Base-by-base conservation (phyloP, 1,139 yeast species). In the Taphrina deformans region DNA sequence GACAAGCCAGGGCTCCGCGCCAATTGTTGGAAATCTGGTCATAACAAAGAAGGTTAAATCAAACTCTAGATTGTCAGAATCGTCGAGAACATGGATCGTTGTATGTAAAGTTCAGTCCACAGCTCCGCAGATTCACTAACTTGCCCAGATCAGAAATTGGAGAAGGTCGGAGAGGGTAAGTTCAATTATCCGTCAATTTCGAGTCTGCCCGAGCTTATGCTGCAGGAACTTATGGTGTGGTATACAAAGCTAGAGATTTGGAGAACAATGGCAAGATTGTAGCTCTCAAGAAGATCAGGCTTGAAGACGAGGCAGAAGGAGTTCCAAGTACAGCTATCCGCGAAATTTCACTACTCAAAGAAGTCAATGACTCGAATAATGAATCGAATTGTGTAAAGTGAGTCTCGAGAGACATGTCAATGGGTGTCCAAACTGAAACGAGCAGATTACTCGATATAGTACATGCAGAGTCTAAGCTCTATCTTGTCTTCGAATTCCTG, bases 301-400 rank as follows among this genome's bases (percentile, higher is more conserved):
- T 95, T 66, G 99, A 95, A 75, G 90, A 96, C 55, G 99, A 95
- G 76, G 98, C 92, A 76, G 99, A 93, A 77, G 99, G 99, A 50
- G 98, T 93, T 40, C 99, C 99, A 4, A 89, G 97, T 21, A 95
- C 99, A 0, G 98, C 99, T 1, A 93, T 93, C 69, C 83, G 99
- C 71, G 99, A 93, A 76, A 93, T 93, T 71, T 92, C 98, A 0
- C 82, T 95, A 58, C 80, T 93, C 71, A 93, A 93, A 76, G 99
- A 95, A 76, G 83, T 93, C 82, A 84, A 89, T 69, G 96, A 93
- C 76, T 96, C 89, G 71, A 91, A 92, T 76, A 92, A 93, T 69
- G 97, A 93, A 45, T 81, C 96, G 61, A 65, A 65, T 41, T 61
- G 65, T 44, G 67, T 65, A 45, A 62, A 62, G 67, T 65, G 41